These are phyloP conservation scores for Ophiostoma sp. DNA, from an alignment of 2,329 filamentous ascomycete species.

Conservation along the genomic window DNA sequence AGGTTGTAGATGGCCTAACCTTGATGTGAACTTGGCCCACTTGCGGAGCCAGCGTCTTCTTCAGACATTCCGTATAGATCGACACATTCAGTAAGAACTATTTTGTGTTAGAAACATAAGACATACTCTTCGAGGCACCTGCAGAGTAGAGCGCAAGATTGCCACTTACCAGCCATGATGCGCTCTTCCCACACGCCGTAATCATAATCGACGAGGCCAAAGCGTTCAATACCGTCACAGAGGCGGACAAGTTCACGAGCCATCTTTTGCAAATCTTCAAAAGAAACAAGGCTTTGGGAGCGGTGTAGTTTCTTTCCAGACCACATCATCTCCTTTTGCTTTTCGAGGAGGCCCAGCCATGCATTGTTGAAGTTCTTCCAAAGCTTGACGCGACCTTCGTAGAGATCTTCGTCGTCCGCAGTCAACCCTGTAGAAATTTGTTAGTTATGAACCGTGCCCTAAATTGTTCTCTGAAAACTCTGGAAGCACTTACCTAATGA, in stretches of 20 bases:
- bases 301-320: conserved; percentile 59
- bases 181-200: conserved; percentile 96
- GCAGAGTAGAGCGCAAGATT: no score
- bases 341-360: conserved; percentile 81
- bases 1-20: neutral
- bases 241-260: conserved; percentile 78
- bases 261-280: conserved; percentile 72
- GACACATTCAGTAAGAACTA: conserved; percentile 38
- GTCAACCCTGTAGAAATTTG: conserved; percentile 64
- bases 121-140: neutral
- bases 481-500: conserved; percentile 52
- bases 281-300: conserved; percentile 63
- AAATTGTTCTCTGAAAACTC: neutral
- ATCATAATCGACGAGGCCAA: conserved; percentile 96
- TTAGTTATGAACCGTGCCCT: neutral
- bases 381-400: conserved; percentile 74
- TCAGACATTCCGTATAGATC: conserved; percentile 48
- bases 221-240: conserved; percentile 82
- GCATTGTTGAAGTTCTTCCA: conserved; percentile 96
- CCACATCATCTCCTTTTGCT: conserved; percentile 74
- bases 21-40: conserved; percentile 17
- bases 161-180: conserved; percentile 74
- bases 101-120: neutral
- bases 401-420: conserved; percentile 74
- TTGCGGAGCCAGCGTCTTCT: conserved; percentile 37